These are phyloP conservation scores for Brassica hybrid DNA, from an alignment of 441 rosid species.

Conservation along the genomic window DNA sequence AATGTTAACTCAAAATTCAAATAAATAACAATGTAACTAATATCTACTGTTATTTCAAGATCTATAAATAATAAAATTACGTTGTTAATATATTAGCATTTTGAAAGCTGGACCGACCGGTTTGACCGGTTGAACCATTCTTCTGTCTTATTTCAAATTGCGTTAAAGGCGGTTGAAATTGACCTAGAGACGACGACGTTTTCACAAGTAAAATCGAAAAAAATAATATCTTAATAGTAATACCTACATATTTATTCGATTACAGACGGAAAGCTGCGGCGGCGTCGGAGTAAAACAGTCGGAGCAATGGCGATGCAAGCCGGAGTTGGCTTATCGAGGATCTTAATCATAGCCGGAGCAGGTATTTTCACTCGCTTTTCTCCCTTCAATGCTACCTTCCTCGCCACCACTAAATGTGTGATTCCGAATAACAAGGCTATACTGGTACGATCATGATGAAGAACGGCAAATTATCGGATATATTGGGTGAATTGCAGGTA, in stretches of 20 bases:
- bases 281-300: conserved; percentile 31
- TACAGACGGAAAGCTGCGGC: background rate
- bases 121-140: background rate
- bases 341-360: conserved; percentile 79
- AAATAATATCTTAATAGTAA: background rate
- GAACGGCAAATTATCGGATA: conserved; percentile 78
- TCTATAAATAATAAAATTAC: background rate
- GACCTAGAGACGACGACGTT: too few relatives aligned
- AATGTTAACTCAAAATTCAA: background rate
- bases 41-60: background rate
- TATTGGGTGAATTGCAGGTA: conserved; percentile 86
- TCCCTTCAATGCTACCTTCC: conserved; percentile 12
- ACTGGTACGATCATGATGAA: conserved; percentile 73
- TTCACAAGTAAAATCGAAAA: background rate
- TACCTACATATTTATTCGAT: conserved; percentile 26
- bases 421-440: conserved; percentile 54
- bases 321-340: conserved; percentile 71
- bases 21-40: background rate
- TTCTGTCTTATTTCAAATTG: background rate
- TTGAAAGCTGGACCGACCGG: background rate
- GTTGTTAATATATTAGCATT: background rate
- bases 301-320: conserved; percentile 84
- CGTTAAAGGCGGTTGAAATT: conserved; percentile 7
- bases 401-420: conserved; percentile 4
- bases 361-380: conserved; percentile 50